Conservation (phyloP, 2,329 filamentous ascomycete species). For the Scleromitrula shiraiana region DNA sequence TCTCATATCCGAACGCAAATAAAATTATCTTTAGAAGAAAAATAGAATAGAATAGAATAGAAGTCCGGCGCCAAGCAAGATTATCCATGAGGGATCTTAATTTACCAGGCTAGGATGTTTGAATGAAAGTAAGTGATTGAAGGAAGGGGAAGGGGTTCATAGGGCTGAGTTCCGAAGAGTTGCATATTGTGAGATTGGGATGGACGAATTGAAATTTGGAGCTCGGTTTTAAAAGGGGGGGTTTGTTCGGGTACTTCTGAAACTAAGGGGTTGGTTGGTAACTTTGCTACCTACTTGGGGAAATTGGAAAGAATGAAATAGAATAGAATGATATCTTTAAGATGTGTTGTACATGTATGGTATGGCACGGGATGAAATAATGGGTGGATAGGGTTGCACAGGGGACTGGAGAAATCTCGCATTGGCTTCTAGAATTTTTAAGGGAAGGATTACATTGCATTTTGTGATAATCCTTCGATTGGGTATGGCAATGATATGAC, state of each 20-base stretch:
- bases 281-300: too few relatives aligned
- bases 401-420: background rate
- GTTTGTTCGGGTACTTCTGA: background rate
- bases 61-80: background rate
- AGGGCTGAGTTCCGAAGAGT: conserved; percentile 8
- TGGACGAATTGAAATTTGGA: background rate
- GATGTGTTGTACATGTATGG: too few relatives aligned
- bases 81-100: too few relatives aligned
- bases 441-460: background rate
- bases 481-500: background rate
- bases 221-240: background rate
- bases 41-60: background rate
- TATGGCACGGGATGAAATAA: background rate
- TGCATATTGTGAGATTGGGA: background rate
- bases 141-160: conserved; percentile 2
- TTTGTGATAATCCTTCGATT: background rate
- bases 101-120: background rate
- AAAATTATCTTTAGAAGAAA: background rate
- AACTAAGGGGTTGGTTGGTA: too few relatives aligned
- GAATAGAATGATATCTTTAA: too few relatives aligned
- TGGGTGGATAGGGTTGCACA: background rate
- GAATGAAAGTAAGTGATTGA: background rate
- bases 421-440: conserved; percentile 1
- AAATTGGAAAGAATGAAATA: too few relatives aligned
- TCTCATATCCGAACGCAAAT: background rate